Conservation (phyloP, 192 early-diverging fungal species). For the Piromyces finnis region DNA sequence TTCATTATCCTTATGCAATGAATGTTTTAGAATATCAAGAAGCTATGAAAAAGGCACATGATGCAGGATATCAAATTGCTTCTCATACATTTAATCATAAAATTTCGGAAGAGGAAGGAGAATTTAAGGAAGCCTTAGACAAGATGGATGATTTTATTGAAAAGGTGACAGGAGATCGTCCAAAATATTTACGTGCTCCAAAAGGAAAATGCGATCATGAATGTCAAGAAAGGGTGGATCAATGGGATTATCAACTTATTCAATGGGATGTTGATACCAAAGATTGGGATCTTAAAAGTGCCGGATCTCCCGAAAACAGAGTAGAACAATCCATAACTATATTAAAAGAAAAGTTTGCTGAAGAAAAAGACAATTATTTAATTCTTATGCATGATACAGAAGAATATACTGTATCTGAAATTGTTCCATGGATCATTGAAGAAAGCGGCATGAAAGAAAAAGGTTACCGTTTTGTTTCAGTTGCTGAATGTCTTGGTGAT, state of each 20-base stretch:
- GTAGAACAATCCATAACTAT: not conserved
- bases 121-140: not conserved
- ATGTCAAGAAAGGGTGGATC: not conserved
- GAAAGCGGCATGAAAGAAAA: not conserved
- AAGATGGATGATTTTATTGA: not conserved
- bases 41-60: not conserved
- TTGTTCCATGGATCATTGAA: not conserved
- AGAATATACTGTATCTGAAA: not conserved
- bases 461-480: not conserved
- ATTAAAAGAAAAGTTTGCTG: not conserved
- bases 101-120: not conserved
- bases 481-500: not conserved
- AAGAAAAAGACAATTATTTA: not conserved
- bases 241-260: not conserved
- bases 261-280: not conserved
- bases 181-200: not conserved
- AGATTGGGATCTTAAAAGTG: not conserved
- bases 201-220: not conserved
- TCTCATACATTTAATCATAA: not conserved
- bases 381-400: not conserved
- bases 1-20: not conserved
- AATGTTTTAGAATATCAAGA: not conserved
- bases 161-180: not conserved
- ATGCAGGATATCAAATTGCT: not conserved
- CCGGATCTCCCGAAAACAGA: not conserved